phyloP scores from a whole-genome alignment of 768 basidiomycete genomes.

The Flagelloscypha sp. region DNA sequence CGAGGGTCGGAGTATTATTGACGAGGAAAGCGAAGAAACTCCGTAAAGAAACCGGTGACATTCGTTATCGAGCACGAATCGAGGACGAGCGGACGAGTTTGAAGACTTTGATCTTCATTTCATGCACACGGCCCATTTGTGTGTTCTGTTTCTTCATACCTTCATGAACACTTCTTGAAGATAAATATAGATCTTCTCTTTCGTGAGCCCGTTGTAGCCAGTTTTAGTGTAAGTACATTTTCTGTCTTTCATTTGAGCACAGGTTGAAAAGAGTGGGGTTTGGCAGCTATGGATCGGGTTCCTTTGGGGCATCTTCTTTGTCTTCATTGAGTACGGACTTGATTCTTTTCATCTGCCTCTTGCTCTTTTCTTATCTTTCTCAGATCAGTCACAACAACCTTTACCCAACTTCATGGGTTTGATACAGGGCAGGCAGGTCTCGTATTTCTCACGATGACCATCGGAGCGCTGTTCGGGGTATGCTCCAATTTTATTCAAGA shows the following conservation, averaged over 20 bases:
- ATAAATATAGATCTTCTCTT: conserved; percentile 29
- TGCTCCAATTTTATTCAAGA: conserved; percentile 40
- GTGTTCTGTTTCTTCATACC: conserved; percentile 13
- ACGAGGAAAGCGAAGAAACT: conserved; percentile 36
- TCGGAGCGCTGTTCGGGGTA: conserved; percentile 48
- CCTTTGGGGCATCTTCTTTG: conserved; percentile 69
- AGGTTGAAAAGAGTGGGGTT: conserved; percentile 20
- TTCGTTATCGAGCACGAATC: conserved; percentile 33
- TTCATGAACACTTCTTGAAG: background rate
- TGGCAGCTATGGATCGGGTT: conserved; percentile 63
- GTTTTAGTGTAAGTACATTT: conserved; percentile 35
- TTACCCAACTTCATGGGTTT: conserved; percentile 51
- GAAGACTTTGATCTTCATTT: conserved; percentile 38
- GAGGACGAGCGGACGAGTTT: conserved; percentile 38
- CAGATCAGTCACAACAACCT: conserved; percentile 51
- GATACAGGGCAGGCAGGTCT: conserved; percentile 50
- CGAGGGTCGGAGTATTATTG: conserved; percentile 45
- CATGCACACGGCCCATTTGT: conserved; percentile 43
- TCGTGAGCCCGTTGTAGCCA: conserved; percentile 47
- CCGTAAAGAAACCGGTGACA: conserved; percentile 42
- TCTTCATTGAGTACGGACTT: conserved; percentile 46
- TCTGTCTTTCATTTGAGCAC: conserved; percentile 9
- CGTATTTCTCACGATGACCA: conserved; percentile 48
- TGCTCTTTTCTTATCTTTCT: background rate
- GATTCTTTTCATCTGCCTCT: conserved; percentile 1